Evolutionary conservation across 1,139 yeast species (phyloP).

Genomic region (Citeromyces hawaiiensis): DNA sequence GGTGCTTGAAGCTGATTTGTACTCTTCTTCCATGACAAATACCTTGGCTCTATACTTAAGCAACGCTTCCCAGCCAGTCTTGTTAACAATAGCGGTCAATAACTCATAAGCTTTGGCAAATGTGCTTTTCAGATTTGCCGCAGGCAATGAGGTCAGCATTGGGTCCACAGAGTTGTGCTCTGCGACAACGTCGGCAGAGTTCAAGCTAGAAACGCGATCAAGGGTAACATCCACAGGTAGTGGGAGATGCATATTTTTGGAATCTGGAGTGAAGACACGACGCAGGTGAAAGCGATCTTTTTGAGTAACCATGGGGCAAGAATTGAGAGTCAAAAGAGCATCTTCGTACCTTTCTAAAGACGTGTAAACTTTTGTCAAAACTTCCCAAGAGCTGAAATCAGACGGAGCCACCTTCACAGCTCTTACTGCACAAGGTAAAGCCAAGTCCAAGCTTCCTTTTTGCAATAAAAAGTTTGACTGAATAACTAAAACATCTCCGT

Average conservation of each 20-base stretch:
- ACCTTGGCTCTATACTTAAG: constrained; percentile 44
- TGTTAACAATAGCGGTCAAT: constrained; percentile 40
- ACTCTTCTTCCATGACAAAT: constrained; percentile 53
- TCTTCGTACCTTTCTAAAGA: constrained; percentile 38
- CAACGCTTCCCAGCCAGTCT: constrained; percentile 47
- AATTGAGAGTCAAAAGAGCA: constrained; percentile 41
- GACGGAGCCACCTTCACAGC: constrained; percentile 47
- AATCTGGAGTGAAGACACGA: constrained; percentile 32
- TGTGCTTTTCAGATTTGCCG: constrained; percentile 42
- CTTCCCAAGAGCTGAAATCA: constrained; percentile 41
- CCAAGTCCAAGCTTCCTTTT: constrained; percentile 35
- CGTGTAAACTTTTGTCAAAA: constrained; percentile 36
- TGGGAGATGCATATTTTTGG: constrained; percentile 36
- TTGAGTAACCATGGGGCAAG: constrained; percentile 52
- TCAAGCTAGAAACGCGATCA: constrained; percentile 38
- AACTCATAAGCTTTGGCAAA: constrained; percentile 41
- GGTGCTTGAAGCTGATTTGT: constrained; percentile 15
- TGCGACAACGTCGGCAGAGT: constrained; percentile 32
- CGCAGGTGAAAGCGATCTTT: constrained; percentile 34
- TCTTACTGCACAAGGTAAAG: constrained; percentile 38
- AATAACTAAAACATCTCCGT: constrained; percentile 31
- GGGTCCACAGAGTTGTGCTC: constrained; percentile 43
- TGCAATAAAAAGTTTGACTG: constrained; percentile 40
- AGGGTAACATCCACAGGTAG: constrained; percentile 43
- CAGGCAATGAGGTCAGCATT: constrained; percentile 34